Conservation (phyloP, 805 yeast species). For the Metschnikowia lunata region DNA sequence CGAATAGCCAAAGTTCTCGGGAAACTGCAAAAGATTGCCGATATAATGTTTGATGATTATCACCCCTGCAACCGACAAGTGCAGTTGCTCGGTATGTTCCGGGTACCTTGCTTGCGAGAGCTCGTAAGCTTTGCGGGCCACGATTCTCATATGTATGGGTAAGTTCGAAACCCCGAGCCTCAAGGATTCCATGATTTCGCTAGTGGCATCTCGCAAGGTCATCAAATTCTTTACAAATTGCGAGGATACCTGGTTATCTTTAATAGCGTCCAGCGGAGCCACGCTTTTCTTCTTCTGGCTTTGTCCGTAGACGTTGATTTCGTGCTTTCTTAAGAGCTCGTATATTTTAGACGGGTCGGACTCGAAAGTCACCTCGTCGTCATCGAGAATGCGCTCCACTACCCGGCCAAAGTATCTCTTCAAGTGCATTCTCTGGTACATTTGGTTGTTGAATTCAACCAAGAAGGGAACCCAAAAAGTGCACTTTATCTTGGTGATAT, state of each 20-base stretch:
- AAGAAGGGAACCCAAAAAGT: slow-evolving; percentile 45
- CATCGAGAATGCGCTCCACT: slow-evolving; percentile 37
- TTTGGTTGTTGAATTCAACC: slow-evolving; percentile 41
- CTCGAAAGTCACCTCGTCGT: slow-evolving; percentile 61
- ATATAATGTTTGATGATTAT: slow-evolving; percentile 52
- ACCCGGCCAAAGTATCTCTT: slow-evolving; percentile 38
- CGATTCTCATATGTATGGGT: slow-evolving; percentile 34
- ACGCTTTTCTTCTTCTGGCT: slow-evolving; percentile 31
- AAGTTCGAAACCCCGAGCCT: slow-evolving; percentile 36
- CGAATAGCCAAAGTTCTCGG: slow-evolving; percentile 55
- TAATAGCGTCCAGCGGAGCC: slow-evolving; percentile 67
- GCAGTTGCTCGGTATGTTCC: slow-evolving; percentile 53
- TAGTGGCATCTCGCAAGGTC: slow-evolving; percentile 63
- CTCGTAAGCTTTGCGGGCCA: slow-evolving; percentile 32
- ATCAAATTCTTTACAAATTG: slow-evolving; percentile 73
- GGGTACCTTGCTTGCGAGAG: slow-evolving; percentile 50
- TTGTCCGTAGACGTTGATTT: slow-evolving; percentile 31
- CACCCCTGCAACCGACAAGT: slow-evolving; percentile 66
- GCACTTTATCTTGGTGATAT: slow-evolving; percentile 33
- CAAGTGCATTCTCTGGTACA: slow-evolving; percentile 45
- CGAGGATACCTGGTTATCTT: slow-evolving; percentile 66
- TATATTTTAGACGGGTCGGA: slow-evolving; percentile 70
- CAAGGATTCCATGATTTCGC: slow-evolving; percentile 54
- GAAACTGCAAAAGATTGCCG: slow-evolving; percentile 41
- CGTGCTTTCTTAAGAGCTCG: slow-evolving; percentile 34